Percentiles rank a stretch among this genome's conserved stretches.
Conservation (phyloP, 164 flowering plant genomes). For the Houttuynia cordata region DNA sequence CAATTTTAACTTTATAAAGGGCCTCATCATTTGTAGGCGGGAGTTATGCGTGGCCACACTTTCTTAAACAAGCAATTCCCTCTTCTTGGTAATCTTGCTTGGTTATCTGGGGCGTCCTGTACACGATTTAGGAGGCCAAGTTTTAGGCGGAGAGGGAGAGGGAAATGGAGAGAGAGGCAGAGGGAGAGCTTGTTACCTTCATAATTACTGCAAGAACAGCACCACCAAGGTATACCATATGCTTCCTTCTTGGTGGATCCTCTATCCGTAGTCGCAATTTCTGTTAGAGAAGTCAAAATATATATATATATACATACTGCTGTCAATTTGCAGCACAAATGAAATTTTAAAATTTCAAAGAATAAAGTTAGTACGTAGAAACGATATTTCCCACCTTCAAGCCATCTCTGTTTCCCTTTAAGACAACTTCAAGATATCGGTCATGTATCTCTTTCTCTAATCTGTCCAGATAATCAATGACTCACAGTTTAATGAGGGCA, state of each 20-base stretch:
- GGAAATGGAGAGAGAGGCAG: background rate
- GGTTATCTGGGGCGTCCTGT: constrained; percentile 96
- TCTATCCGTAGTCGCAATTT: constrained; percentile 82
- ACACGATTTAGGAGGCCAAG: background rate
- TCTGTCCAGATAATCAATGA: constrained; percentile 20
- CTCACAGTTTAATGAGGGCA: background rate
- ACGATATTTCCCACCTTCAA: constrained; percentile 43
- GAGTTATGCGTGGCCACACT: constrained; percentile 64
- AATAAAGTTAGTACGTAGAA: background rate
- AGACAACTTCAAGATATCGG: constrained; percentile 81
- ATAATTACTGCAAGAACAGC: constrained; percentile 97
- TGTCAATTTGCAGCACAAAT: too few relatives aligned
- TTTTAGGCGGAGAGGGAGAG: background rate
- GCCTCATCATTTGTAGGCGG: background rate
- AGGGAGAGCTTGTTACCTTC: constrained; percentile 37
- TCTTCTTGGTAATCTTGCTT: constrained; percentile 89
- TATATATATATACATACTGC: too few relatives aligned
- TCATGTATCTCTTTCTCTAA: constrained; percentile 92
- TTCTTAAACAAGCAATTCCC: constrained; percentile 70
- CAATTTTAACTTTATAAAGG: too few relatives aligned
- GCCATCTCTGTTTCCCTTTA: constrained; percentile 96
- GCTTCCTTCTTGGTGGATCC: constrained; percentile 95
- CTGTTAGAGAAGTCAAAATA: constrained; percentile 17
- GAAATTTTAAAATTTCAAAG: too few relatives aligned
- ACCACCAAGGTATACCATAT: constrained; percentile 97